Base-by-base conservation (phyloP, 2,329 filamentous ascomycete genomes). In the Ophiostoma sp. region DNA sequence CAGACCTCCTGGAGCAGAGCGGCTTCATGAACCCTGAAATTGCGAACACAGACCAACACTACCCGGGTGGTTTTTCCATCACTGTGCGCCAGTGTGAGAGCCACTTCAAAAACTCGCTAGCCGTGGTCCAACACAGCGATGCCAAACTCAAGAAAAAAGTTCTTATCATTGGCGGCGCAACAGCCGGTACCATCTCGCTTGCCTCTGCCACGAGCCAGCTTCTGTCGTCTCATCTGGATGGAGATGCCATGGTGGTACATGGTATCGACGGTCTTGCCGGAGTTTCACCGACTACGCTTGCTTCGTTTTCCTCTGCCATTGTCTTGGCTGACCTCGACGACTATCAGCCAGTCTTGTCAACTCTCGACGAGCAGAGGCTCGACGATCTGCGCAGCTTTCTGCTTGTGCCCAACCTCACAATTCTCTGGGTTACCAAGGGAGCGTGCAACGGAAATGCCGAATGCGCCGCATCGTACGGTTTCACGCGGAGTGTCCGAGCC, bases 241-340 rank as follows among this genome's bases (percentile, higher is more conserved):
- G n/a, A 4, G 49, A 55, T 1, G 16, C 40, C 38, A 67, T 52
- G 4, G 40, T 47, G 1, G 44, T 66, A 2, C 18, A 52, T 2
- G 62, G 68, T 12, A 67, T 81, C 0, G 77, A 79, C 5, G 69
- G 73, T 0, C 68, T 76, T 2, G 72, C 52, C 1, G 14, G 45
- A 0, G 7, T 36, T 3, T 18, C 40, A 2, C 18, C 49, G 2
- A 16, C 18, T 5, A 27, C 12, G 0, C 38, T 67, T 14, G 18
- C 64, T 4, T 70, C 67, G 0, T 77, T 74, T 66, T 77, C 77
- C 0, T 74, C 76, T 0, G 75, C 73, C 4, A 74, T 81, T 14
- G 18, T 81, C 3, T 70, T 81, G 2, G 71, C 72, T 36, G 79
- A 81, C 63, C 71, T 81, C 1, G 76, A 79, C 36, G 45, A 42